Percentiles rank a stretch among this genome's conserved stretches.
Conservation (phyloP, 768 basidiomycete genomes). For the Mycena alexandri region DNA sequence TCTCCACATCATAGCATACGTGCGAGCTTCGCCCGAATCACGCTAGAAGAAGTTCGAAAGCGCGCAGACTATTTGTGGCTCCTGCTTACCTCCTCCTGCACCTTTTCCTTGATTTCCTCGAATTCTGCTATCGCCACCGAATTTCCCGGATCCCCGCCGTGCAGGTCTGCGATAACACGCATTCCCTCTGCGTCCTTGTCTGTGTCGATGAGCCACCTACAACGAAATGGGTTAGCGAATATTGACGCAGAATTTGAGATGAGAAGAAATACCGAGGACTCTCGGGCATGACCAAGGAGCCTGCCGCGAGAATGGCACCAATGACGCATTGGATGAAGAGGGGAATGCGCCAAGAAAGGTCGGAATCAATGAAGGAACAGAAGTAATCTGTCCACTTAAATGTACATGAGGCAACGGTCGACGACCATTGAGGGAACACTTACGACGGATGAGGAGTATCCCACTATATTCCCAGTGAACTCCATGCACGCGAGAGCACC, state of each 20-base stretch:
- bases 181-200: slow-evolving; percentile 88
- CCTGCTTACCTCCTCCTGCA: slow-evolving; percentile 72
- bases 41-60: slow-evolving; percentile 59
- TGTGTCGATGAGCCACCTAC: slow-evolving; percentile 90
- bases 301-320: slow-evolving; percentile 81
- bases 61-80: background rate
- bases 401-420: slow-evolving; percentile 4
- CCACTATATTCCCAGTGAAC: slow-evolving; percentile 92
- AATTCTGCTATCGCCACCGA: slow-evolving; percentile 84
- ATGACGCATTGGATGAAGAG: slow-evolving; percentile 91
- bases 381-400: slow-evolving; percentile 93
- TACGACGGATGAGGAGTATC: slow-evolving; percentile 92
- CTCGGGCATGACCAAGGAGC: slow-evolving; percentile 89
- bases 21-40: slow-evolving; percentile 78
- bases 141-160: slow-evolving; percentile 83
- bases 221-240: background rate
- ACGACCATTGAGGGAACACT: slow-evolving; percentile 45
- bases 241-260: background rate
- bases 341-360: slow-evolving; percentile 93
- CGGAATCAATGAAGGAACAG: slow-evolving; percentile 87
- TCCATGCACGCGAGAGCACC: slow-evolving; percentile 96
- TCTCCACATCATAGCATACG: slow-evolving; percentile 88
- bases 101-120: slow-evolving; percentile 87
- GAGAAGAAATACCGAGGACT: slow-evolving; percentile 74
- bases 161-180: slow-evolving; percentile 88